Base-by-base conservation (phyloP, 352 stramenopile genomes). In the Pythium utonaiense region DNA sequence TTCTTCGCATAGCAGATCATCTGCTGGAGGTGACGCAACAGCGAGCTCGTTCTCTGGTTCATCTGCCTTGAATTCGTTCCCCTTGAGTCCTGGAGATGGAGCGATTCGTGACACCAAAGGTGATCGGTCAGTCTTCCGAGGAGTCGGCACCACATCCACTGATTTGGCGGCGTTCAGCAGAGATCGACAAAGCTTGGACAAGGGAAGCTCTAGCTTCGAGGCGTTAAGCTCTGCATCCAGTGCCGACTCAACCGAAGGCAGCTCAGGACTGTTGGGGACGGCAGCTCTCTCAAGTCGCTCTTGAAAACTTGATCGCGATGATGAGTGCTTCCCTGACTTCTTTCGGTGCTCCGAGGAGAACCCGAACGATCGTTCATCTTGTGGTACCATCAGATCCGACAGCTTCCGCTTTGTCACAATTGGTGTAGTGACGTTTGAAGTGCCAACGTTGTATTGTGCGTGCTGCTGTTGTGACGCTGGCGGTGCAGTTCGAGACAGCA, bases 1-100 rank as follows among this genome's bases (percentile, higher is more conserved):
- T 73, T 91, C 81, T 42, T 77, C 79, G 36, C 81, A 91, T 33
- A 89, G 73, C 49, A 91, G 59, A 42, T 74, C 71, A 9, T 80
- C 73, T 36, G 72, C 67, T 31, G 56, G 67, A 12, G 79, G 78
- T 30, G 78, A 87, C 9, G 77, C n/a, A 24, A 27, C 14, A 28
- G 1, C 45, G 17, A 22, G 22, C 10, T 60, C 41, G 13, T 54
- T 25, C 16, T 36, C 22, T 28, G 13, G 31, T 5, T 49, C 27
- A 10, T 56, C 21, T 38, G 27, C 1, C 10, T 57, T 48, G 6
- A 17, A 17, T 2, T 50, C 52, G 2, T 34, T 8, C 16, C 22
- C 27, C 8, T 40, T 24, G 16, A 30, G 2, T 14, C 12, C 31
- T 27, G 22, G 25, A n/a, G 16, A 51, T 5, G 21, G 36, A 6